Base-by-base conservation (phyloP, 306 rosid species). In the Ormosia emarginata region DNA sequence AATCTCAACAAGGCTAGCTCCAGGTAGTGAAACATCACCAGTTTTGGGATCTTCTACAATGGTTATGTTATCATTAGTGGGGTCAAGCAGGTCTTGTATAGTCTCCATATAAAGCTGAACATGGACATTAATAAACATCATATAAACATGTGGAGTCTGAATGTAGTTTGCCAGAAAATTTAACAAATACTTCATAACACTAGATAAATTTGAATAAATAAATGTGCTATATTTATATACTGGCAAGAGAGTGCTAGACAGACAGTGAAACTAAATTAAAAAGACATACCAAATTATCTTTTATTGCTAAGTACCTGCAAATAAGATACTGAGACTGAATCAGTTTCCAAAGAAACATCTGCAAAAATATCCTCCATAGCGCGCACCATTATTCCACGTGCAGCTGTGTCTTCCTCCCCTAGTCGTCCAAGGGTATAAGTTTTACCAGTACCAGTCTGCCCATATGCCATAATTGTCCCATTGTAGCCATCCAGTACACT, bases 341-440 rank as follows among this genome's bases (percentile, higher is more conserved):
- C 97, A 2, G 86, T 87, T 83, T 92, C 99, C 68, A 79, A 79
- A 69, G 92, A 93, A 73, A 92, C 91, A 85, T 86, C 92, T 44
- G 97, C 92, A 63, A 96, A 84, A 79, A 92, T 93, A 81, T 96
- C 98, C 83, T 96, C 98, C 99, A 96, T 92, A 59, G 99, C 97
- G 15, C 99, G 97, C 74, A 96, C 99, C 98, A 94, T 96, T 84
- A 96, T 96, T 83, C 99, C 99, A 82, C 99, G 98, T 53, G 94
- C 98, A 87, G 99, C 92, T 18, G 97, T 91, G 82, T 96, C 99
- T 88, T 96, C 99, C 87, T 93, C 97, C 81, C 99, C 99, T 78
- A 96, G 98, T 78, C 94, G 81, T 68, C 97, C 99, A 78, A 96
- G 95, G 57, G 99, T 96, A 80, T 96, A 94, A 24, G 99, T 96